A percentile compares a stretch with the other conserved stretches of the same genome.
Evolutionary conservation across 2,329 filamentous ascomycete genomes (phyloP).

Genomic region (Penicillium sp.): DNA sequence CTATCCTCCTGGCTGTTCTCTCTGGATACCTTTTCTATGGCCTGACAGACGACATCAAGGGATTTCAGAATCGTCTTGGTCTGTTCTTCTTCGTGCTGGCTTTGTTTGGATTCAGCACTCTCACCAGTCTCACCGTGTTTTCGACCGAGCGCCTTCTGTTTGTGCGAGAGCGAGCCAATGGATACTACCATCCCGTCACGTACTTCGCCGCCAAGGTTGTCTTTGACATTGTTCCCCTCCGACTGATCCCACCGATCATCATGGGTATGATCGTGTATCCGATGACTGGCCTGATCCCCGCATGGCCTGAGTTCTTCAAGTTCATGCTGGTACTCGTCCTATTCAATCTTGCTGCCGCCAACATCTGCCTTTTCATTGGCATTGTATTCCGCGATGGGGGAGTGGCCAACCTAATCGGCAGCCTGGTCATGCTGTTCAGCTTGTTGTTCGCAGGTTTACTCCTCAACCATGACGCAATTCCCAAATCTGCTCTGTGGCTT

Average conservation of each 20-base stretch:
- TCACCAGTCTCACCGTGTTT: conserved; percentile 91
- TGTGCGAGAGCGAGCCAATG: conserved; percentile 87
- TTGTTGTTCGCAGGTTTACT: conserved; percentile 89
- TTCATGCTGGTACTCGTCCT: conserved; percentile 89
- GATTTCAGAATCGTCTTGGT: conserved; percentile 94
- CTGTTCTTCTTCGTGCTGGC: conserved; percentile 97
- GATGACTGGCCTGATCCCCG: conserved; percentile 87
- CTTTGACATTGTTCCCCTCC: conserved; percentile 94
- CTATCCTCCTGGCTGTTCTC: conserved; percentile 87
- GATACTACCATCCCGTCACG: conserved; percentile 88
- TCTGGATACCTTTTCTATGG: conserved; percentile 96
- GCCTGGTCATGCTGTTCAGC: conserved; percentile 95
- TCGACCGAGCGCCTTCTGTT: conserved; percentile 86
- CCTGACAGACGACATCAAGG: conserved; percentile 88
- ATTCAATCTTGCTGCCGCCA: conserved; percentile 91
- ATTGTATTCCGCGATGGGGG: conserved; percentile 88
- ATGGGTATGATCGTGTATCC: conserved; percentile 96
- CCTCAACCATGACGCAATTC: conserved; percentile 91
- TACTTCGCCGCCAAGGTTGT: conserved; percentile 95
- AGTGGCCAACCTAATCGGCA: conserved; percentile 89
- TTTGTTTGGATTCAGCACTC: conserved; percentile 91
- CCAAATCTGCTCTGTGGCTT: conserved; percentile 76
- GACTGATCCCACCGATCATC: conserved; percentile 87
- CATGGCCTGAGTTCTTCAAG: conserved; percentile 76
- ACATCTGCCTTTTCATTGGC: conserved; percentile 91